Evolutionary conservation across 129 eudicot species (phyloP).

Genomic region (Sambucus nigra): DNA sequence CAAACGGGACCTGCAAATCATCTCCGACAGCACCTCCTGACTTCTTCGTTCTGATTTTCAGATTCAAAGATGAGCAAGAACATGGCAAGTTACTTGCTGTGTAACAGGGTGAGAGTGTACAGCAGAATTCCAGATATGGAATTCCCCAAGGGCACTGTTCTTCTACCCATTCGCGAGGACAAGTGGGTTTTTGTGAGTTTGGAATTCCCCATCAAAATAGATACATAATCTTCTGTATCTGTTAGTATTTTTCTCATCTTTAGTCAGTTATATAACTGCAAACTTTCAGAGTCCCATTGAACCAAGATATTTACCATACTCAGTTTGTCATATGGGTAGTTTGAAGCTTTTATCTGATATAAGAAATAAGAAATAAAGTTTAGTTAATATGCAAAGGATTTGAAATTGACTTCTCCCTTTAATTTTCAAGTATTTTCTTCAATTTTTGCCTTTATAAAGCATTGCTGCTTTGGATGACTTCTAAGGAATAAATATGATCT

Average conservation of each 20-base stretch:
- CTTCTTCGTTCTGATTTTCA: slow-evolving; percentile 1
- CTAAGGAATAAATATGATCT: no score
- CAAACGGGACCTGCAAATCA: background rate
- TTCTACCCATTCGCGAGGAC: slow-evolving; percentile 31
- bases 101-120: slow-evolving; percentile 41
- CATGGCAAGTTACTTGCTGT: slow-evolving; percentile 26
- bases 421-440: no score
- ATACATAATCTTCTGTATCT: background rate
- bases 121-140: slow-evolving; percentile 27
- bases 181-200: slow-evolving; percentile 44
- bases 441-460: background rate
- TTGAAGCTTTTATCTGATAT: no score
- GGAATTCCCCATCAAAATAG: slow-evolving; percentile 26
- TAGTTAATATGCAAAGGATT: background rate
- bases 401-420: no score
- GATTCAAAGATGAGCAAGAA: slow-evolving; percentile 9
- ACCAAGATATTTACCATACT: background rate
- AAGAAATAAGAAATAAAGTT: background rate
- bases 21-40: slow-evolving; percentile 11
- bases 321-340: no score
- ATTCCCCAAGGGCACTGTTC: slow-evolving; percentile 29
- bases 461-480: background rate
- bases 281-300: background rate
- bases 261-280: no score
- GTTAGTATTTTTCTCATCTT: background rate